Evolutionary conservation across 2,329 filamentous ascomycete species (phyloP).

Genomic region (Westerdykella sp.): DNA sequence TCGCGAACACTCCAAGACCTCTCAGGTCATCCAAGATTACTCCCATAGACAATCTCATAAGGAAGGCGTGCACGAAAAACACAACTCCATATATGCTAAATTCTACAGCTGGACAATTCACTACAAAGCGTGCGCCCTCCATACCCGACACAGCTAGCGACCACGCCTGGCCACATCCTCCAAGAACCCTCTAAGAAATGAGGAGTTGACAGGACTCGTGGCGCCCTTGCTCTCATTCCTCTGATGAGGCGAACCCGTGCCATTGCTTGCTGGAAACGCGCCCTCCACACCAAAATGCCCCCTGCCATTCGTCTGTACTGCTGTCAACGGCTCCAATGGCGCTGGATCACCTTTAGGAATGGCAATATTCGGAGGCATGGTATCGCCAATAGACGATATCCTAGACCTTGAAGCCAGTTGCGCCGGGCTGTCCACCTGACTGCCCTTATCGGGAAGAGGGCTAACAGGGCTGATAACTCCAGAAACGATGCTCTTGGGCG

Average conservation of each 20-base stretch:
- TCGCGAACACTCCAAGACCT: too few relatives aligned
- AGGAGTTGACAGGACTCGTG: slow-evolving; percentile 58
- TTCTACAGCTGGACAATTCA: too few relatives aligned
- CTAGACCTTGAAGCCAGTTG: slow-evolving; percentile 22
- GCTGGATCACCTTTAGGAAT: slow-evolving; percentile 9
- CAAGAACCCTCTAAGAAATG: slow-evolving; percentile 70
- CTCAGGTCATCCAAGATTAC: too few relatives aligned
- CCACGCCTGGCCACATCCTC: slow-evolving; percentile 45
- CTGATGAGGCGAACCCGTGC: background rate
- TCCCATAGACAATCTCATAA: too few relatives aligned
- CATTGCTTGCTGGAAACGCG: background rate
- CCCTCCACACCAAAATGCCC: background rate
- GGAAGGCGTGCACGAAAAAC: too few relatives aligned
- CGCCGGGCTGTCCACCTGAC: slow-evolving; percentile 22
- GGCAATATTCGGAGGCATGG: slow-evolving; percentile 13
- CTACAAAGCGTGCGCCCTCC: too few relatives aligned
- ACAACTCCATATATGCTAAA: too few relatives aligned
- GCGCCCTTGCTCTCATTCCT: slow-evolving; percentile 2
- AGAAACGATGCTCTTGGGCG: slow-evolving; percentile 27
- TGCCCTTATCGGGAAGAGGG: slow-evolving; percentile 27
- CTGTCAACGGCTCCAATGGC: slow-evolving; percentile 8
- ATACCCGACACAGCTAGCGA: slow-evolving; percentile 7
- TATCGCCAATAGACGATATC: slow-evolving; percentile 33
- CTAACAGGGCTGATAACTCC: slow-evolving; percentile 36
- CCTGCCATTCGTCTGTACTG: background rate